Evolutionary conservation across 371 early-diverging fungal species (phyloP), one percentile per base, ranked within the genome.

Genomic region (Gilbertella persicaria): DNA sequence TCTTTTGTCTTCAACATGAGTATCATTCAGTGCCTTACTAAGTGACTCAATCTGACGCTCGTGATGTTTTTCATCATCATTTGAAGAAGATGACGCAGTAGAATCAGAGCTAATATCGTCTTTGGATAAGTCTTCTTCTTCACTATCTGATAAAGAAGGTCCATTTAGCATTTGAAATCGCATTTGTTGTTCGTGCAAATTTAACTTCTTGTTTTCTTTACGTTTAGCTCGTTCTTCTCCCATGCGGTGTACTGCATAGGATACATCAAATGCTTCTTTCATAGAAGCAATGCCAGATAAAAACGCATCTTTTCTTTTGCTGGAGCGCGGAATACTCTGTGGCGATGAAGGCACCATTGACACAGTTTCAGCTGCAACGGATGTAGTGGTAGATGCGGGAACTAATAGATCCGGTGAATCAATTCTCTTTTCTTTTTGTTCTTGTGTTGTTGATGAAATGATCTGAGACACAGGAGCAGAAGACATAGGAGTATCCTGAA

Each of bases 251-350:
- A 82, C 78, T 5, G 83, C 80, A 56, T 75, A 79, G 2, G 82
- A 80, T 9, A 86, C 77, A 61, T 82, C 80, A 59, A 86, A 71
- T 6, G 68, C 74, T 53, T 82, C 84, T 52, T 82, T 84, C 63
- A 85, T 72, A 2, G 75, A 61, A 6, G 79, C 68, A 30, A 79
- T 64, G 0, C 81, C 81, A 6, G 83, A 78, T 12, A 71, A 62
- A 33, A 71, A 66, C 1, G 58, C 52, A 20, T 68, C 71, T 17
- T 54, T 61, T 39, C 69, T 41, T 25, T 55, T 43, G 38, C 24
- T 46, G 1, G 30, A 21, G 16, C 12, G 43, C n/a, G 60, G 55
- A 19, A 54, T 60, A 21, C 43, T 36, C 29, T 41, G 42, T 9
- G 53, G 45, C 13, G 50, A 42, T 28, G 52, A 46, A n/a, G 53